Evolutionary conservation across 2,329 filamentous ascomycete genomes (phyloP), one percentile per base, ranked within the genome.

Genomic region (Botrytis elliptica): DNA sequence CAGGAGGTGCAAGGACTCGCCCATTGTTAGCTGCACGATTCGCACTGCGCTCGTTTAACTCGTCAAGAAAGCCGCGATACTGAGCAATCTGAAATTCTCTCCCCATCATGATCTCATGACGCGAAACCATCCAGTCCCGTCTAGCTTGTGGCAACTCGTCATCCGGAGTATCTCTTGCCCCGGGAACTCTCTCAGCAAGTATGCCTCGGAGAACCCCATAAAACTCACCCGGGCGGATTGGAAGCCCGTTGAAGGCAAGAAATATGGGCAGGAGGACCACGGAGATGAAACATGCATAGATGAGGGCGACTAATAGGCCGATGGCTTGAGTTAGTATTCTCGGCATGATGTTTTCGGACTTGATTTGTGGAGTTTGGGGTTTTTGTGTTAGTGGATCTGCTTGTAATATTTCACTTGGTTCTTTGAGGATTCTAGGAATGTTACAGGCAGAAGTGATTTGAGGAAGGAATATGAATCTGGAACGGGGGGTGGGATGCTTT

Each of bases 171-270:
- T 57, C n/a, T 57, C n/a, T 18, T 33, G 1, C 25, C 1, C 6
- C 25, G 14, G 22, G 25, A 7, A 40, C 10, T 14, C 40, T 40
- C 40, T 3, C 40, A 42, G 42, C 14, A 42, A 42, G 4, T 42
- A 42, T 16, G 18, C 16, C 16, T 42, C 42, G 42, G 42, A 42
- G 0, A 20, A 1, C 8, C 4, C 18, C 38, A 3, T 20, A 20
- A 29, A 63, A 14, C n/a, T 25, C 12, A 25, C 36, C 33, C 20
- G 22, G 22, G 22, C 0, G 20, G 16, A n/a, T 62, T 16, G 10
- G 36, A n/a, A n/a, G 1, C 22, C 0, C 2, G 1, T 14, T 3
- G 12, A 40, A 25, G 12, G 8, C 0, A n/a, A n/a, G 20, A 38
- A n/a, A 6, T n/a, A 64, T 29, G 2, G 62, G 62, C 3, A 64